Evolutionary conservation across 352 stramenopile genomes (phyloP).

Genomic region (Phytopythium litorale): DNA sequence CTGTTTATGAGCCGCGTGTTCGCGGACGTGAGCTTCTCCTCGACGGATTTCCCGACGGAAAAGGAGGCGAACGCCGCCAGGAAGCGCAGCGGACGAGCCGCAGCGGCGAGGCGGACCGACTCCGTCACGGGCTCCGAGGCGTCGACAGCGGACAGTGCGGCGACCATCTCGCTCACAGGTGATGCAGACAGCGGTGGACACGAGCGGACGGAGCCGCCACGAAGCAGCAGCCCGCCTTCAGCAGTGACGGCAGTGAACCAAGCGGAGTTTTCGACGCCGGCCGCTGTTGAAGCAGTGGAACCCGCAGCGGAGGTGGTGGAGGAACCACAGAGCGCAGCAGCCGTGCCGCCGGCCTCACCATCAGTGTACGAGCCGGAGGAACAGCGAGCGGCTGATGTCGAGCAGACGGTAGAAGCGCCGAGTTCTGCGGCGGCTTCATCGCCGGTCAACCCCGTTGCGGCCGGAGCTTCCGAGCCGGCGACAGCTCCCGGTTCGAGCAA

Average conservation of each 20-base stretch:
- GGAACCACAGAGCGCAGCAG: no score
- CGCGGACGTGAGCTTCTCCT: constrained; percentile 15
- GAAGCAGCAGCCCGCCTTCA: no score
- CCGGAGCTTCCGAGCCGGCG: background rate
- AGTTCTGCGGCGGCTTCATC: background rate
- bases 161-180: no score
- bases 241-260: no score
- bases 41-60: constrained; percentile 33
- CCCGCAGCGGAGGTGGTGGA: no score
- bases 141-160: no score
- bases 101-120: background rate
- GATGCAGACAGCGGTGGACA: no score
- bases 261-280: background rate
- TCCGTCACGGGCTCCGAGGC: no score
- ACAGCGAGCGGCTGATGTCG: background rate
- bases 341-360: no score
- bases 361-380: background rate
- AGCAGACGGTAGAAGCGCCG: background rate
- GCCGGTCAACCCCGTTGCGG: background rate
- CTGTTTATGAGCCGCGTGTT: constrained; percentile 28
- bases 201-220: no score
- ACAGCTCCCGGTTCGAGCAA: background rate
- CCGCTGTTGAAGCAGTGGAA: background rate
- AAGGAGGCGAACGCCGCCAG: constrained; percentile 11
- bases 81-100: constrained; percentile 5